These are phyloP conservation scores for Leccinum truebloodii DNA, from an alignment of 768 basidiomycete species.

Conservation along the genomic window DNA sequence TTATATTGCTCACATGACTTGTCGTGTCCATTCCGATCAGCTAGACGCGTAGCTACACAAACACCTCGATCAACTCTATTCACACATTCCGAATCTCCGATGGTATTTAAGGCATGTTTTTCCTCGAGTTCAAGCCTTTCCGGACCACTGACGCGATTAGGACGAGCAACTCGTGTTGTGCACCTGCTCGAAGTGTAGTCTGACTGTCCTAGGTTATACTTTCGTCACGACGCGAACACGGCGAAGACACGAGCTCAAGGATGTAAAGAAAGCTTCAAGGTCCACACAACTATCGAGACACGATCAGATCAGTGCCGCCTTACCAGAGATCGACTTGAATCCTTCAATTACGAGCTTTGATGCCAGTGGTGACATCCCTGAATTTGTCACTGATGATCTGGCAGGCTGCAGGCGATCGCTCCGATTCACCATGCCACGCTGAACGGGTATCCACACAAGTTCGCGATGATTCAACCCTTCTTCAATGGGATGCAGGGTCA, in stretches of 20 bases:
- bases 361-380: not conserved
- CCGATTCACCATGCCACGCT: no score
- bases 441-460: no score
- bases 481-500: no score
- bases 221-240: not conserved
- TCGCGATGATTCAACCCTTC: no score
- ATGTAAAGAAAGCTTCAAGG: not conserved
- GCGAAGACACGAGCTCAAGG: not conserved
- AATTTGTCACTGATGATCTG: no score
- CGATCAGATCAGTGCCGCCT: not conserved
- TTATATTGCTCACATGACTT: not conserved
- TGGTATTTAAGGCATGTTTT: not conserved
- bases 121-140: not conserved
- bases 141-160: not conserved
- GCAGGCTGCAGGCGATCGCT: no score
- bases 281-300: not conserved
- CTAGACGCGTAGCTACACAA: not conserved
- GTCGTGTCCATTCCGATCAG: not conserved
- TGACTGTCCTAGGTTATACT: not conserved
- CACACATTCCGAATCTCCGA: not conserved
- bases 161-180: not conserved
- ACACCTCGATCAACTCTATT: not conserved
- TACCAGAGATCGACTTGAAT: not conserved
- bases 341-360: not conserved
- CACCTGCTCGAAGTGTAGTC: not conserved